A percentile compares a stretch with the other conserved stretches of the same genome.
phyloP scores from a whole-genome alignment of 805 yeast genomes.

The Priceomyces haplophilus region DNA sequence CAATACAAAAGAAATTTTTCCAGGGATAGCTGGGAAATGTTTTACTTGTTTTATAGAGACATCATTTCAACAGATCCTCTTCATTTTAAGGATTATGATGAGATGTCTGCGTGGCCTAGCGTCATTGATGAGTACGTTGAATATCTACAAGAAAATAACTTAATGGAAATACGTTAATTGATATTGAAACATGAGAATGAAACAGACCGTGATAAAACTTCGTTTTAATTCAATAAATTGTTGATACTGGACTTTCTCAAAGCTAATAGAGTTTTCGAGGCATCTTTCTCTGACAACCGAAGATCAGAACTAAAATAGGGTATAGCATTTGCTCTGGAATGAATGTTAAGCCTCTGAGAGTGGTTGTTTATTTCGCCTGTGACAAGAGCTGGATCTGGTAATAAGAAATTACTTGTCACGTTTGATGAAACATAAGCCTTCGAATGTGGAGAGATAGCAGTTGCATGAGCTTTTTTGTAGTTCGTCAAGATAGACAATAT shows the following conservation, averaged over 20 bases:
- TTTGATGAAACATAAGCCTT: conserved; percentile 9
- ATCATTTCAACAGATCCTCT: conserved; percentile 47
- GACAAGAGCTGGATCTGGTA: conserved; percentile 41
- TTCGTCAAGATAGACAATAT: conserved; percentile 28
- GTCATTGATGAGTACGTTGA: conserved; percentile 82
- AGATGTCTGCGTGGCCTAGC: conserved; percentile 89
- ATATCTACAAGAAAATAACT: conserved; percentile 33
- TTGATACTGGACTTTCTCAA: conserved; percentile 42
- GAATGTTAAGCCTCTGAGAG: neutral
- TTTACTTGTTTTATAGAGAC: conserved; percentile 58
- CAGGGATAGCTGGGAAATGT: conserved; percentile 85
- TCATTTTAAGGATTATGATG: conserved; percentile 59
- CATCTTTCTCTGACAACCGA: conserved; percentile 28
- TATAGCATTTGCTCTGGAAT: conserved; percentile 6
- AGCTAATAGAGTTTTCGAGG: conserved; percentile 37
- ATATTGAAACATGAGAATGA: neutral
- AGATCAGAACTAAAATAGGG: conserved; percentile 9
- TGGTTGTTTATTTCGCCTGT: neutral
- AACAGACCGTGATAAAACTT: neutral
- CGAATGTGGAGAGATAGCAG: conserved; percentile 22
- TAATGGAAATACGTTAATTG: conserved; percentile 3
- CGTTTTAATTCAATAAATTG: conserved; percentile 31
- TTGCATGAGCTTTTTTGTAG: conserved; percentile 8
- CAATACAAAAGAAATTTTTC: conserved; percentile 50
- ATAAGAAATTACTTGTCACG: conserved; percentile 22